Evolutionary conservation across 345 rosid species (phyloP).

Genomic region (Theobroma cacao): DNA sequence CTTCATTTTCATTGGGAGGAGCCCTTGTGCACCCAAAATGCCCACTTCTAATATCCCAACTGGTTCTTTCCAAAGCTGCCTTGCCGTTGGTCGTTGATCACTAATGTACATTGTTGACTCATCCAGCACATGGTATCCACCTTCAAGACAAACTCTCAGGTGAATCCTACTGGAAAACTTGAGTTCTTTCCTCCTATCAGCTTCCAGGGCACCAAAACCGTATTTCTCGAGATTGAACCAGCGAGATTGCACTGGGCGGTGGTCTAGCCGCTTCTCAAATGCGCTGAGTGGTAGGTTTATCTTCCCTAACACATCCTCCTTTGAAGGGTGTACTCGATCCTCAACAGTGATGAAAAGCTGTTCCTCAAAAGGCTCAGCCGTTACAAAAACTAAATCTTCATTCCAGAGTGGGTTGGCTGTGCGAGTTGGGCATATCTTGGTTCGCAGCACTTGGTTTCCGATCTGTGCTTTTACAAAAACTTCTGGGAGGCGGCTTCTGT

Average conservation of each 20-base stretch:
- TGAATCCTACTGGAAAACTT: slow-evolving; percentile 82
- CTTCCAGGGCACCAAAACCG: slow-evolving; percentile 70
- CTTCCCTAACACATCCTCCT: slow-evolving; percentile 72
- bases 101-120: slow-evolving; percentile 86
- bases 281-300: slow-evolving; percentile 46
- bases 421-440: slow-evolving; percentile 43
- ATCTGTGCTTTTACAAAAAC: slow-evolving; percentile 70
- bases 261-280: slow-evolving; percentile 82
- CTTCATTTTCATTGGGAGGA: slow-evolving; percentile 81
- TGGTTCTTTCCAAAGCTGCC: slow-evolving; percentile 82
- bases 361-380: slow-evolving; percentile 94
- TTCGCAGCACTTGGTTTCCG: slow-evolving; percentile 74
- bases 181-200: slow-evolving; percentile 75
- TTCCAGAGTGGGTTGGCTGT: slow-evolving; percentile 71
- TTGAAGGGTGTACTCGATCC: slow-evolving; percentile 57
- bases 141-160: slow-evolving; percentile 79
- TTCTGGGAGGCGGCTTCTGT: slow-evolving; percentile 63
- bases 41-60: slow-evolving; percentile 80
- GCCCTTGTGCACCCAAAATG: slow-evolving; percentile 61
- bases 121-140: slow-evolving; percentile 92
- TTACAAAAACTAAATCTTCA: slow-evolving; percentile 85
- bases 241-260: slow-evolving; percentile 72
- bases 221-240: slow-evolving; percentile 88
- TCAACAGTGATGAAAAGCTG: slow-evolving; percentile 63
- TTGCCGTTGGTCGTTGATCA: slow-evolving; percentile 82